Conservation (phyloP, 257 asterid species). For the Nicotiana tomentosiformis region DNA sequence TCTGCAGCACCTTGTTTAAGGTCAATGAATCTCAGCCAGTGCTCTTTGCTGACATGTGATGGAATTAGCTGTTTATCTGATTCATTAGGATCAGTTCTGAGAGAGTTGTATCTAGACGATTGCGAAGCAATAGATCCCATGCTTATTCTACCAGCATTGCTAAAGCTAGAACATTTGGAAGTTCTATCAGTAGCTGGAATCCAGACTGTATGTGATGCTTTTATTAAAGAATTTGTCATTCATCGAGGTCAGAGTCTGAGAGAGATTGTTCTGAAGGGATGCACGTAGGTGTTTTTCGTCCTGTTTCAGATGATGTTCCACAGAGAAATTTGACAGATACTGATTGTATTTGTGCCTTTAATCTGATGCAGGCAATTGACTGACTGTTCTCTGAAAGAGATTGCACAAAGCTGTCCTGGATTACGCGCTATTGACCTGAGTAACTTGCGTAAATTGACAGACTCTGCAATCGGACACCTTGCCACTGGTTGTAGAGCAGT, state of each 20-base stretch:
- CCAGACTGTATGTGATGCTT: constrained; percentile 61
- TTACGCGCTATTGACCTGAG: constrained; percentile 59
- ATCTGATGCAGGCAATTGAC: constrained; percentile 61
- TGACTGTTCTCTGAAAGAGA: constrained; percentile 52
- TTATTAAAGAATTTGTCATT: constrained; percentile 38
- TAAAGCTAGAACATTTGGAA: constrained; percentile 64
- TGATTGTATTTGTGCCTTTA: background rate
- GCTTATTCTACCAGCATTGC: constrained; percentile 63
- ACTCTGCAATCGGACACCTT: constrained; percentile 65
- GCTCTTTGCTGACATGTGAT: constrained; percentile 71
- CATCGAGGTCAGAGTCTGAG: constrained; percentile 60
- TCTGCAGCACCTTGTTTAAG: constrained; percentile 78
- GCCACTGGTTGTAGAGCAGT: constrained; percentile 79
- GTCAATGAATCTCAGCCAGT: constrained; percentile 77
- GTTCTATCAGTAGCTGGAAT: constrained; percentile 76
- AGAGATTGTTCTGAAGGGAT: constrained; percentile 73
- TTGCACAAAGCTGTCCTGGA: constrained; percentile 51
- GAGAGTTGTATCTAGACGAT: constrained; percentile 69
- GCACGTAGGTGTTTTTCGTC: constrained; percentile 46
- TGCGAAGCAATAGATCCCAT: constrained; percentile 65
- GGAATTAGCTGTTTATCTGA: constrained; percentile 55
- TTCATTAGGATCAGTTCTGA: constrained; percentile 53
- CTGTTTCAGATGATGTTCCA: background rate
- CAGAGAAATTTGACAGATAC: background rate
- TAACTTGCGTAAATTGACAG: constrained; percentile 65